Base-by-base conservation (phyloP, 257 asterid genomes). In the Nicotiana attenuata region DNA sequence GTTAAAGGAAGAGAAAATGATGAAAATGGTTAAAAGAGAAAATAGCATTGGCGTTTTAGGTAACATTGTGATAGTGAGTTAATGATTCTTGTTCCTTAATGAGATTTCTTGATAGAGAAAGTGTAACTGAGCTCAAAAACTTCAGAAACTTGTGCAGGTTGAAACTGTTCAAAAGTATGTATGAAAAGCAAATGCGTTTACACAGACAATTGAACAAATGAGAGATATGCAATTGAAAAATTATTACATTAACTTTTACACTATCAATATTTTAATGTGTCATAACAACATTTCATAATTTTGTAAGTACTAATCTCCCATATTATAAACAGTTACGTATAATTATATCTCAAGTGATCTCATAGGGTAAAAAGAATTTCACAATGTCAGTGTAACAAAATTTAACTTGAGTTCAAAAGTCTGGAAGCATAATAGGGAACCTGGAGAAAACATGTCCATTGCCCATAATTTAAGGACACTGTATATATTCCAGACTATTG, bases 1-100 rank as follows among this genome's bases (percentile, higher is more conserved):
- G 17, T 93, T 85, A 69, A 69, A 66, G 31, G 63, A 81, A 68
- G 87, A 82, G 56, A 81, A 7, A 35, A 88, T 41, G 33, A 87
- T 50, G 75, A 85, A 81, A 63, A 86, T 55, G 84, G 87, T 65
- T 10, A 88, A 66, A 55, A 86, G 80, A 24, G 35, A 50, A 65
- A 85, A 78, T 9, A 82, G 19, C 82, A 88, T 81, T 65, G 86
- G 35, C 82, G 80, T 81, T 52, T 65, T 82, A 80, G 78, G 10
- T 11, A 20, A 22, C 95, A 90, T 92, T 67, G 88, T 65, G 5
- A 4, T 14, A 47, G 53, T 71, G 77, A 52, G 28, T 67, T 61
- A 9, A 10, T 22, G 24, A 57, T 7, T 50, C 20, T 66, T 52
- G 84, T 1, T 64, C 38, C 69, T 61, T n/a, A 20, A 64, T 14